Evolutionary conservation across 1,284 basidiomycete species (phyloP).

Genomic region (Afroboletus lepidellus): DNA sequence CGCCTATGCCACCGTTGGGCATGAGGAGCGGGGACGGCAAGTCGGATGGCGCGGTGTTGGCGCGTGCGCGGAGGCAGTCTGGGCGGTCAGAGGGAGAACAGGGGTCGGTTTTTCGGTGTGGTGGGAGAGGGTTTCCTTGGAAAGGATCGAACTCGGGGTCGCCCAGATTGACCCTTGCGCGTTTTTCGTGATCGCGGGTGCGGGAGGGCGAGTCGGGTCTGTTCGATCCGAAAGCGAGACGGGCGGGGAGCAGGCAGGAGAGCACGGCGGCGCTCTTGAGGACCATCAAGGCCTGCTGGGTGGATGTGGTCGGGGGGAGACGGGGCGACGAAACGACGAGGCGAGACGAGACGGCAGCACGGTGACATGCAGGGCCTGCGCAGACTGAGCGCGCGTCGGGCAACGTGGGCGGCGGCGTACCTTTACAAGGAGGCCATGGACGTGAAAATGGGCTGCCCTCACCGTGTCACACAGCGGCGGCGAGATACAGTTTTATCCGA

Average conservation of each 20-base stretch:
- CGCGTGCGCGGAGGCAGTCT: conserved; percentile 7
- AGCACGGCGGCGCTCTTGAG: conserved; percentile 21
- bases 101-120: neutral
- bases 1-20: conserved; percentile 55
- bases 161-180: conserved; percentile 38
- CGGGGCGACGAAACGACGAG: neutral
- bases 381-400: neutral
- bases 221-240: conserved; percentile 19
- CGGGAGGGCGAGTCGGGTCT: conserved; percentile 4
- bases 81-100: conserved; percentile 7
- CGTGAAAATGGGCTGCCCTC: conserved; percentile 10
- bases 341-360: neutral
- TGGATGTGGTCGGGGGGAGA: neutral
- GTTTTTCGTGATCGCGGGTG: conserved; percentile 19
- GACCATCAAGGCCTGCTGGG: conserved; percentile 26
- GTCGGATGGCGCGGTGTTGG: conserved; percentile 27
- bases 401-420: too few species aligned
- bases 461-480: conserved; percentile 20
- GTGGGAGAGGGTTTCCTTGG: conserved; percentile 28
- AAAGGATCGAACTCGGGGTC: conserved; percentile 38
- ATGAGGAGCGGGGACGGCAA: conserved; percentile 41
- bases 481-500: neutral
- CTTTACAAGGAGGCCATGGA: too few species aligned
- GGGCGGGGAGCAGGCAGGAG: conserved; percentile 30
- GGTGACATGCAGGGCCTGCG: conserved; percentile 11